Percentiles rank a stretch among this genome's conserved stretches.
These are phyloP conservation scores for Wallacemonas sp. DNA, from an alignment of 208 protist genomes.

Conservation along the genomic window DNA sequence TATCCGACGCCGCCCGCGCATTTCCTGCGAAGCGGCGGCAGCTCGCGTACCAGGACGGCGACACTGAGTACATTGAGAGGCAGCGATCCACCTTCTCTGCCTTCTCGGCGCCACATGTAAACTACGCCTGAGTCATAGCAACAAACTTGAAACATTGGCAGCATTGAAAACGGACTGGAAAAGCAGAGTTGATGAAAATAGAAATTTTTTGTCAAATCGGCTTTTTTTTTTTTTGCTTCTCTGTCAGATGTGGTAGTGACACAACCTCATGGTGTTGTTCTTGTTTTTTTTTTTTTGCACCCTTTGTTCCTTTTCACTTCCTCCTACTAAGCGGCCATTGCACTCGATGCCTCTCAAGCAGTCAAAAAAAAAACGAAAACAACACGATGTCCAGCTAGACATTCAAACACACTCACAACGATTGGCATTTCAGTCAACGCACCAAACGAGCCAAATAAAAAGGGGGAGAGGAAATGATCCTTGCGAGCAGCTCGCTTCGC, in stretches of 20 bases:
- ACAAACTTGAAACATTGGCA: too few species aligned
- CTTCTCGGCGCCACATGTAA: constrained; percentile 6
- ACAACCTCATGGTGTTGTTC: too few species aligned
- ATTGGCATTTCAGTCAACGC: too few species aligned
- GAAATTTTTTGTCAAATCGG: too few species aligned
- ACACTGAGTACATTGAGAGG: constrained; percentile 31
- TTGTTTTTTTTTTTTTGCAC: neutral
- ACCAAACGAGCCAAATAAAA: too few species aligned
- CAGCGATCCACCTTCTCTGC: constrained; percentile 20
- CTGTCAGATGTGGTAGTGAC: neutral
- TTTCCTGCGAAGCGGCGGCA: constrained; percentile 3
- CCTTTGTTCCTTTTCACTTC: neutral
- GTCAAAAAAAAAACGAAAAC: neutral
- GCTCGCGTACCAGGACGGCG: constrained; percentile 21
- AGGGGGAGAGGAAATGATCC: too few species aligned
- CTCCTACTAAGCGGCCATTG: neutral
- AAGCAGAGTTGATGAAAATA: too few species aligned
- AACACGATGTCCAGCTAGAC: too few species aligned
- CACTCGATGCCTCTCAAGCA: neutral
- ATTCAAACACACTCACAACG: too few species aligned
- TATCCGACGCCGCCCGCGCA: neutral
- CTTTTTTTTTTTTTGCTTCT: neutral
- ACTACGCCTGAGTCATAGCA: constrained; percentile 4
- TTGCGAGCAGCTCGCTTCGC: too few species aligned
- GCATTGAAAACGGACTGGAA: too few species aligned